phyloP scores from a whole-genome alignment of 352 stramenopile genomes.

The Phytophthora crassamura region DNA sequence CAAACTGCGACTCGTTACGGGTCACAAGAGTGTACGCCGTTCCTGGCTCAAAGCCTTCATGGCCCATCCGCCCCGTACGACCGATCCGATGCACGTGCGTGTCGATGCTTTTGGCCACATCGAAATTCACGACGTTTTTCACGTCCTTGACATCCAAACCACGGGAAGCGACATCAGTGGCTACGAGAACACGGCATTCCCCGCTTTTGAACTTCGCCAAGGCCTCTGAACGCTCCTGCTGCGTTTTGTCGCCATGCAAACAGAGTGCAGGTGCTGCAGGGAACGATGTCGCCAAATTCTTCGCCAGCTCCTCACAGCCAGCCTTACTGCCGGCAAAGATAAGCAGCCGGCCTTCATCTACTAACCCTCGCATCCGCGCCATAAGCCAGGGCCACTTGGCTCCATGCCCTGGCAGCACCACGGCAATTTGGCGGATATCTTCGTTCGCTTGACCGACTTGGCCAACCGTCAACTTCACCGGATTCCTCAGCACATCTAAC shows the following conservation, averaged over 20 bases:
- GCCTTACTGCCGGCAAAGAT: slow-evolving; percentile 89
- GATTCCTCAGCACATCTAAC: slow-evolving; percentile 80
- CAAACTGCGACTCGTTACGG: slow-evolving; percentile 74
- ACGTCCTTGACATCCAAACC: slow-evolving; percentile 92
- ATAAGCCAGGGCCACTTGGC: slow-evolving; percentile 92
- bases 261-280: slow-evolving; percentile 35
- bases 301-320: slow-evolving; percentile 85
- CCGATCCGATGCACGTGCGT: slow-evolving; percentile 92
- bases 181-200: slow-evolving; percentile 75
- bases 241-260: slow-evolving; percentile 85
- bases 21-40: slow-evolving; percentile 88
- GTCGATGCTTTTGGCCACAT: slow-evolving; percentile 93
- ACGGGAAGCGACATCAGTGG: slow-evolving; percentile 88
- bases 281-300: slow-evolving; percentile 56
- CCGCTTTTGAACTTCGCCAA: slow-evolving; percentile 71
- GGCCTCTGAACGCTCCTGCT: slow-evolving; percentile 76
- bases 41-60: slow-evolving; percentile 79
- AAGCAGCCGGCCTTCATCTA: slow-evolving; percentile 77
- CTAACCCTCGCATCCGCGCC: slow-evolving; percentile 58
- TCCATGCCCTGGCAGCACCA: slow-evolving; percentile 76
- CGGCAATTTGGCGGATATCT: slow-evolving; percentile 85
- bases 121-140: slow-evolving; percentile 92
- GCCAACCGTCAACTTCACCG: slow-evolving; percentile 86
- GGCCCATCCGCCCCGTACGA: slow-evolving; percentile 85
- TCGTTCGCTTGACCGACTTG: slow-evolving; percentile 88